Evolutionary conservation across 164 flowering plant genomes (phyloP).

Genomic region (Dillenia suffruticosa): DNA sequence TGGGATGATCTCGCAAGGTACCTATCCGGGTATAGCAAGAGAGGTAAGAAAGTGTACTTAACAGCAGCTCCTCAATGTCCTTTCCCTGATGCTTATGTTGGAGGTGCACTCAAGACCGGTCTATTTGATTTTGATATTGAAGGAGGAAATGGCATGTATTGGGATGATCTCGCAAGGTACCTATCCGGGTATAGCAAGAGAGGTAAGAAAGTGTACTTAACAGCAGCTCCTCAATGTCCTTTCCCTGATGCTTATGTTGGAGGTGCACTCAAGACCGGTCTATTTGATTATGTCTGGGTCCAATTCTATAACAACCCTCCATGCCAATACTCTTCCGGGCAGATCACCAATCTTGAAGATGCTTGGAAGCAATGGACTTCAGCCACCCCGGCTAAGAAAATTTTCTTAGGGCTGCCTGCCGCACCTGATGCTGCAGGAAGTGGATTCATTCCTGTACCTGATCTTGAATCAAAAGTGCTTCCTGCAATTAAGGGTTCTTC

Average conservation of each 20-base stretch:
- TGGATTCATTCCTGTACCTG: constrained; percentile 13
- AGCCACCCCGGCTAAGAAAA: constrained; percentile 1
- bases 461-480: constrained; percentile 4
- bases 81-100: constrained; percentile 5
- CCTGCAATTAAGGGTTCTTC: constrained; percentile 7
- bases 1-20: constrained; percentile 27
- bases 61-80: constrained; percentile 37
- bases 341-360: constrained; percentile 1
- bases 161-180: constrained; percentile 24
- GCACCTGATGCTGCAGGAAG: constrained; percentile 12
- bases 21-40: constrained; percentile 13
- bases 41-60: constrained; percentile 28
- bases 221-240: constrained; percentile 36
- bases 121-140: constrained; percentile 28
- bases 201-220: constrained; percentile 28
- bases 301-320: constrained; percentile 25
- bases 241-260: neutral
- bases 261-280: constrained; percentile 14
- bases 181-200: constrained; percentile 13
- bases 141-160: constrained; percentile 16
- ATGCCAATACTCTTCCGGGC: constrained; percentile 14
- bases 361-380: constrained; percentile 22
- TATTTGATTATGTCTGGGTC: constrained; percentile 27
- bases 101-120: constrained; percentile 28
- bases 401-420: constrained; percentile 27